Evolutionary conservation across 495 filamentous ascomycete genomes (phyloP).

Genomic region (Aspergillus kassunensis): DNA sequence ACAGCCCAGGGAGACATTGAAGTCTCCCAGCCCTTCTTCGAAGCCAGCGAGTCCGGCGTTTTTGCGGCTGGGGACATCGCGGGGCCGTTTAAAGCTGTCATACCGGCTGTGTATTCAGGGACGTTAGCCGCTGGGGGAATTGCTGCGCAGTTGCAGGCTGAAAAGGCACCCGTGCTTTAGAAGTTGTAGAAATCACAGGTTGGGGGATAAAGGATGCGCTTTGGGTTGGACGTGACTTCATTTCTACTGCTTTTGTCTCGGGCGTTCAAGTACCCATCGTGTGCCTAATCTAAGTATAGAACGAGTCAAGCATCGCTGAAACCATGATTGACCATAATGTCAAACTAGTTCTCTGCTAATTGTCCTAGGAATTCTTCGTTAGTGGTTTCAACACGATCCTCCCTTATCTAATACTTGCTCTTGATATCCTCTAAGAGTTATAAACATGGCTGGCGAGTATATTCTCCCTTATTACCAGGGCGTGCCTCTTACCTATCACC

Average conservation of each 20-base stretch:
- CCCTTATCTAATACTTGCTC: background rate
- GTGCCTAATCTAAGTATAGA: too few species aligned
- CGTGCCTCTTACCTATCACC: slow-evolving; percentile 7
- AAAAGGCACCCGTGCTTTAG: background rate
- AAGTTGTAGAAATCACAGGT: too few species aligned
- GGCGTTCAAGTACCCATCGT: too few species aligned
- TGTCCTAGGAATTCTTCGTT: slow-evolving; percentile 11
- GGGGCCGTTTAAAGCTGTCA: slow-evolving; percentile 17
- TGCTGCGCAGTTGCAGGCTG: background rate
- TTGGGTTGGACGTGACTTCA: too few species aligned
- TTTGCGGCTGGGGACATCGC: slow-evolving; percentile 40
- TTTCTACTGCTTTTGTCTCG: too few species aligned
- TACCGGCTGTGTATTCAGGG: background rate
- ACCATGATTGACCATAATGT: too few species aligned
- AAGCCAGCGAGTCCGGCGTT: slow-evolving; percentile 32
- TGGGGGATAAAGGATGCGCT: too few species aligned
- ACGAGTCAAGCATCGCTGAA: too few species aligned
- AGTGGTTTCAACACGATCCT: slow-evolving; percentile 11
- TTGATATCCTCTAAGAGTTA: background rate
- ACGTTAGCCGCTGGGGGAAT: background rate
- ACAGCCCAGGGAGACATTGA: slow-evolving; percentile 27
- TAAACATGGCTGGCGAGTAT: slow-evolving; percentile 12
- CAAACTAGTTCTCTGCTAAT: background rate
- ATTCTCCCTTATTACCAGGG: slow-evolving; percentile 10
- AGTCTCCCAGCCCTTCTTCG: slow-evolving; percentile 23